Conservation (phyloP, 2,329 filamentous ascomycete genomes). For the Fusarium oligoseptatum region DNA sequence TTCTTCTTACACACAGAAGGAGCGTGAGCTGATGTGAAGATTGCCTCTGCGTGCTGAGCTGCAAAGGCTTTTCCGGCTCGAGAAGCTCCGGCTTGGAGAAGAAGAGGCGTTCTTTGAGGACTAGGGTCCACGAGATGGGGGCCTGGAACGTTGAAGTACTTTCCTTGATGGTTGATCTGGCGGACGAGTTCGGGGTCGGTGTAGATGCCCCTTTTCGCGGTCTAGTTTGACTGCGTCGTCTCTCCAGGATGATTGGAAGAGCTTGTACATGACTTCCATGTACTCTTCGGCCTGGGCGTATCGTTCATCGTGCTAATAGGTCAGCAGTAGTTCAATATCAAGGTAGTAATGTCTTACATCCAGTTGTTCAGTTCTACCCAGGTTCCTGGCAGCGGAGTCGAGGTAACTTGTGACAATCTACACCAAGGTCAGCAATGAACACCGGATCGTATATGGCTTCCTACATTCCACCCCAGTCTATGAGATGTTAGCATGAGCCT, state of each 20-base stretch:
- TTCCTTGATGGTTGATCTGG: conserved; percentile 75
- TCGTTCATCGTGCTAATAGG: conserved; percentile 70
- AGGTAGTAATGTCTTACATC: conserved; percentile 21
- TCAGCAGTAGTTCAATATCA: background rate
- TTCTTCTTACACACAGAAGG: conserved; percentile 72
- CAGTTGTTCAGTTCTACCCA: conserved; percentile 69
- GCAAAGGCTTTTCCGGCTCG: conserved; percentile 75
- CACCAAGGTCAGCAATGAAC: conserved; percentile 44
- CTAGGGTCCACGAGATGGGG: conserved; percentile 76
- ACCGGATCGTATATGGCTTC: conserved; percentile 12
- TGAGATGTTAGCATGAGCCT: background rate
- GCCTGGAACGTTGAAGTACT: conserved; percentile 73
- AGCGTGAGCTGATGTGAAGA: conserved; percentile 76
- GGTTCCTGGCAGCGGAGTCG: conserved; percentile 76
- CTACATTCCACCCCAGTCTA: conserved; percentile 68
- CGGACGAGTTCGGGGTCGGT: conserved; percentile 65
- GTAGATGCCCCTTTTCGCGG: conserved; percentile 70
- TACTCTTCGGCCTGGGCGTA: conserved; percentile 76
- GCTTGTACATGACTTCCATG: conserved; percentile 74
- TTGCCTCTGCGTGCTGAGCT: conserved; percentile 77
- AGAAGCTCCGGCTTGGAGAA: conserved; percentile 79
- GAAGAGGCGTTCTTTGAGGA: conserved; percentile 76
- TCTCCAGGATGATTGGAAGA: conserved; percentile 76
- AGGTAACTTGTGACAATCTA: conserved; percentile 78
- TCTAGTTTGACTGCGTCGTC: conserved; percentile 75